Evolutionary conservation across 352 stramenopile genomes (phyloP).

Genomic region (Globisporangium cylindrosporum): DNA sequence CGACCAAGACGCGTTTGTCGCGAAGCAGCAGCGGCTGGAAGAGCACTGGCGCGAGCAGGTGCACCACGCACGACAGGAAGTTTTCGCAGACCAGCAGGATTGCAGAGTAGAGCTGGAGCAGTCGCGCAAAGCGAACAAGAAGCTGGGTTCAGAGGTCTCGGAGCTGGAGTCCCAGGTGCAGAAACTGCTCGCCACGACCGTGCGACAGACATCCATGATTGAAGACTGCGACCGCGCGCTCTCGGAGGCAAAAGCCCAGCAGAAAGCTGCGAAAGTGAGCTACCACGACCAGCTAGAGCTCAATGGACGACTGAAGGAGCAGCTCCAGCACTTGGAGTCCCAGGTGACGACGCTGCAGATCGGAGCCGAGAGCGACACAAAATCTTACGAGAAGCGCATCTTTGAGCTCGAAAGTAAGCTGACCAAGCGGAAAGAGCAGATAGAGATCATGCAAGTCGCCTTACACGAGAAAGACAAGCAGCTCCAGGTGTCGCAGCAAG

Average conservation of each 20-base stretch:
- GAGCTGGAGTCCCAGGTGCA: conserved; percentile 44
- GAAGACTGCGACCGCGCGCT: conserved; percentile 69
- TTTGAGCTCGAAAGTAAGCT: conserved; percentile 38
- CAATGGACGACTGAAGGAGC: conserved; percentile 27
- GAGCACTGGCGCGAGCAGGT: conserved; percentile 35
- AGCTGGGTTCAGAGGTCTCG: conserved; percentile 25
- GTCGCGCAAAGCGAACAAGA: conserved; percentile 26
- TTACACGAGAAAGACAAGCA: conserved; percentile 50
- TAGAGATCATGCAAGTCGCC: conserved; percentile 33
- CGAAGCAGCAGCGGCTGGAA: conserved; percentile 22
- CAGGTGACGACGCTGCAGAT: conserved; percentile 27
- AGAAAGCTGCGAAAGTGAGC: conserved; percentile 26
- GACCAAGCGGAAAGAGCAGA: conserved; percentile 35
- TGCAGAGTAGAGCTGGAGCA: conserved; percentile 26
- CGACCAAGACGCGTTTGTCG: conserved; percentile 25
- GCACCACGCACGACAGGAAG: conserved; percentile 18
- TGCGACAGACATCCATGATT: conserved; percentile 66
- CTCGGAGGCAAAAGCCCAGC: conserved; percentile 38
- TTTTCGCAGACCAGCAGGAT: conserved; percentile 24
- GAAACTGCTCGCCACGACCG: conserved; percentile 54
- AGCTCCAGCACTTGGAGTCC: conserved; percentile 36
- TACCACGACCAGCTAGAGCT: conserved; percentile 49
- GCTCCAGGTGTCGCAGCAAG: conserved; percentile 39
- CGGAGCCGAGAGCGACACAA: conserved; percentile 19
- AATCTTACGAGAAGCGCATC: conserved; percentile 26